Conservation (phyloP, 106 monocot genomes). For the Ottelia alismoides region DNA sequence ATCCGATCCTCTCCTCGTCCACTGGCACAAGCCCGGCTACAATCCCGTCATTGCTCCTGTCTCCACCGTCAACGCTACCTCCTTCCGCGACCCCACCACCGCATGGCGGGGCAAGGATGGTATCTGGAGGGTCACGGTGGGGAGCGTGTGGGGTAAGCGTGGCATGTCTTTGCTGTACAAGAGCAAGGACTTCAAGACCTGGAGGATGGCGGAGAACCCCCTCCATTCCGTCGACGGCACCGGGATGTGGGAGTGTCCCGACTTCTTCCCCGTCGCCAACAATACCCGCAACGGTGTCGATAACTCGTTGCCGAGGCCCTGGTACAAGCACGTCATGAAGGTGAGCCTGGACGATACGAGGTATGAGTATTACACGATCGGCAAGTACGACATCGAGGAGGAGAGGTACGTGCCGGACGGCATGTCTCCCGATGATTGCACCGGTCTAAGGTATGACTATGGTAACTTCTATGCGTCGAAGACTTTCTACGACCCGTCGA, state of each 20-base stretch:
- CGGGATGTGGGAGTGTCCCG: slow-evolving; percentile 22
- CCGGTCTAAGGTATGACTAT: slow-evolving; percentile 12
- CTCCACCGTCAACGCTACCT: slow-evolving; percentile 1
- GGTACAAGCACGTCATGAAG: slow-evolving; percentile 19
- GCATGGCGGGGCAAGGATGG: slow-evolving; percentile 2
- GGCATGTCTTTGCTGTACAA: slow-evolving; percentile 4
- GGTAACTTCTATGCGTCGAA: slow-evolving; percentile 17
- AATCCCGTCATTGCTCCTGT: slow-evolving; percentile 3
- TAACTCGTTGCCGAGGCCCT: too few relatives aligned
- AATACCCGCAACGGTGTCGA: too few relatives aligned
- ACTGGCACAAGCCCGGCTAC: slow-evolving; percentile 32
- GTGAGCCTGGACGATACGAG: slow-evolving; percentile 20
- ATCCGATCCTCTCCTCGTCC: slow-evolving; percentile 36
- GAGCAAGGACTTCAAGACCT: slow-evolving; percentile 11
- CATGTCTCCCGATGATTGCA: neutral
- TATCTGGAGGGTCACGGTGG: slow-evolving; percentile 4
- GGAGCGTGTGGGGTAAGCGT: neutral
- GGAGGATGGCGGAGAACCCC: slow-evolving; percentile 1
- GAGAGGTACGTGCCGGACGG: slow-evolving; percentile 9
- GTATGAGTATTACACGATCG: slow-evolving; percentile 24
- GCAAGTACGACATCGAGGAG: neutral
- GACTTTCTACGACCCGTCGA: slow-evolving; percentile 4
- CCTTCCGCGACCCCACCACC: slow-evolving; percentile 15
- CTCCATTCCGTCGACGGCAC: slow-evolving; percentile 10
- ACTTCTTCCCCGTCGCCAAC: slow-evolving; percentile 21